phyloP scores from a whole-genome alignment of 2,329 filamentous ascomycete genomes.

The Ophiocordyceps sinensis region DNA sequence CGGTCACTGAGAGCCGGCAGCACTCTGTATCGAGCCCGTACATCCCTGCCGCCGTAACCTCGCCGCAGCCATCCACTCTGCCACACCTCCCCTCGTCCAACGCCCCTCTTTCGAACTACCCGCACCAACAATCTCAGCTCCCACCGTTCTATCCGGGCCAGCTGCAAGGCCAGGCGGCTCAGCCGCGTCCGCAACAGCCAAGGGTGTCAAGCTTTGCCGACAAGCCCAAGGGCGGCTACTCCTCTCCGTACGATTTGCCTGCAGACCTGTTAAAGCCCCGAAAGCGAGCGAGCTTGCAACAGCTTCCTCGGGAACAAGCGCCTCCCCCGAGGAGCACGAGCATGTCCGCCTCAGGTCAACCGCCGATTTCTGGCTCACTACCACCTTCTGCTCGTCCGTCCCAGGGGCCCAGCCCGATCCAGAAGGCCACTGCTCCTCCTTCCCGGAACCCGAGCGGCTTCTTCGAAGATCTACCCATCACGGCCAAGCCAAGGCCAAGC shows the following conservation, averaged over 20 bases:
- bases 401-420: conserved; percentile 15
- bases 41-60: conserved; percentile 8
- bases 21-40: conserved; percentile 11
- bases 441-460: conserved; percentile 40
- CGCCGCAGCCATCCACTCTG: conserved; percentile 7
- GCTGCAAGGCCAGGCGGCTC: conserved; percentile 23
- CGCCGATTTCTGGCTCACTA: conserved; percentile 5
- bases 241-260: conserved; percentile 88
- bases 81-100: conserved; percentile 9
- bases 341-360: conserved; percentile 23
- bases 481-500: conserved; percentile 44
- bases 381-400: conserved; percentile 11
- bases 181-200: conserved; percentile 28
- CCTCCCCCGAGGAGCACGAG: conserved; percentile 47
- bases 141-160: conserved; percentile 12
- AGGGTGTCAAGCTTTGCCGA: conserved; percentile 75
- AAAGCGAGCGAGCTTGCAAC: conserved; percentile 47
- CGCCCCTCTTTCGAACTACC: conserved; percentile 4
- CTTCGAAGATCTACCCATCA: conserved; percentile 62
- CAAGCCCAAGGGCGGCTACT: conserved; percentile 82
- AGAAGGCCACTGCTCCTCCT: conserved; percentile 20
- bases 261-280: conserved; percentile 65
- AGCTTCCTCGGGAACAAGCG: conserved; percentile 27
- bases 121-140: conserved; percentile 10
- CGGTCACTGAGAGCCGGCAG: conserved; percentile 3